Percentiles rank a stretch among this genome's conserved stretches.
phyloP scores from a whole-genome alignment of 441 rosid genomes.

The Pelargonium australe region DNA sequence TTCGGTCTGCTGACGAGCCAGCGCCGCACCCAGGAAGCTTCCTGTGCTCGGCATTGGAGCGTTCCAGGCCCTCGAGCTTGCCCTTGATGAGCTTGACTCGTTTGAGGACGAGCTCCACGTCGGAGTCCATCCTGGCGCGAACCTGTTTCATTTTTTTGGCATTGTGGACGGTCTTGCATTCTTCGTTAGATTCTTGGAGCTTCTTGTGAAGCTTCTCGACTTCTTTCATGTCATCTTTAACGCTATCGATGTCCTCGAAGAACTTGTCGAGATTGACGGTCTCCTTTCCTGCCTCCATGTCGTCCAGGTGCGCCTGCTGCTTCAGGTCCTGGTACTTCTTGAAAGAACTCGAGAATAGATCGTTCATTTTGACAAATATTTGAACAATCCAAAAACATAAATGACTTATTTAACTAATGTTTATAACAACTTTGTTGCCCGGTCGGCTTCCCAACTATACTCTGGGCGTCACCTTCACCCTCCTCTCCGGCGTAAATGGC shows the following conservation, averaged over 20 bases:
- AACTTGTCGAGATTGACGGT: slow-evolving; percentile 62
- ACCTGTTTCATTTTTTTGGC: slow-evolving; percentile 66
- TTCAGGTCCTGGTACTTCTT: slow-evolving; percentile 62
- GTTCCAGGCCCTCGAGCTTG: slow-evolving; percentile 71
- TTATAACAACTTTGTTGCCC: too few relatives aligned
- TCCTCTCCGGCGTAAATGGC: background rate
- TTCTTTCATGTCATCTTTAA: slow-evolving; percentile 60
- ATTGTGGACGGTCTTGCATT: slow-evolving; percentile 60
- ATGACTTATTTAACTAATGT: too few relatives aligned
- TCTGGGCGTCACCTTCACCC: background rate
- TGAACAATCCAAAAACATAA: too few relatives aligned
- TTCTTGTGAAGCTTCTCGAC: slow-evolving; percentile 53
- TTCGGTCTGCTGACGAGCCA: slow-evolving; percentile 76
- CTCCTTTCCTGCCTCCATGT: slow-evolving; percentile 63
- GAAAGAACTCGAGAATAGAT: slow-evolving; percentile 75
- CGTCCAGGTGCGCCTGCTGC: slow-evolving; percentile 50
- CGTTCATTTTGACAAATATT: slow-evolving; percentile 52
- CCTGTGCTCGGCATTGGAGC: slow-evolving; percentile 61
- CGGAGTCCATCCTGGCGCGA: slow-evolving; percentile 61
- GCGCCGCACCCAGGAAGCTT: slow-evolving; percentile 73
- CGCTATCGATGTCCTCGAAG: slow-evolving; percentile 74
- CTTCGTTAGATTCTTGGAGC: slow-evolving; percentile 67
- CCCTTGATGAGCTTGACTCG: slow-evolving; percentile 61
- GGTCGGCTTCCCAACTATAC: too few relatives aligned
- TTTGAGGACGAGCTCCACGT: slow-evolving; percentile 59